Conservation (phyloP, 306 rosid species). For the Acacia crassicarpa region DNA sequence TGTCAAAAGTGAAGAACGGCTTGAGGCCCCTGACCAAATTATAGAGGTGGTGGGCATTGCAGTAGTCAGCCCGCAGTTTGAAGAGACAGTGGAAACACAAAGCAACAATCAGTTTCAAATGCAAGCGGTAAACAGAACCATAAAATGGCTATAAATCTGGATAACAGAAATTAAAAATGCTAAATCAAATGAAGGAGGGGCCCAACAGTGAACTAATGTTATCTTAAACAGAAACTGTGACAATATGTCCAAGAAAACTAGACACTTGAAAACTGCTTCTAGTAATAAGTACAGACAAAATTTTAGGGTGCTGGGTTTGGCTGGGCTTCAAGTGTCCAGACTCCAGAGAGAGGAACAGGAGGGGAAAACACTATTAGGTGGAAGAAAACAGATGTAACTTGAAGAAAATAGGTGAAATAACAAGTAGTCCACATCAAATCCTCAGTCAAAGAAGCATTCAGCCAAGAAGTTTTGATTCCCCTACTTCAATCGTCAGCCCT, state of each 20-base stretch:
- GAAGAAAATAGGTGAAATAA: slow-evolving; percentile 2
- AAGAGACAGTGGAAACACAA: neutral
- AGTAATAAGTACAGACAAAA: slow-evolving; percentile 7
- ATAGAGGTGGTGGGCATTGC: neutral
- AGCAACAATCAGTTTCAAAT: neutral
- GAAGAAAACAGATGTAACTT: neutral
- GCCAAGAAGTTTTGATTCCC: slow-evolving; percentile 11
- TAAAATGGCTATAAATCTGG: neutral
- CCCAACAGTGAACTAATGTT: slow-evolving; percentile 11
- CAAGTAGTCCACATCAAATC: slow-evolving; percentile 19
- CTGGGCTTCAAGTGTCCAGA: neutral
- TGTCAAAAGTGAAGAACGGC: neutral
- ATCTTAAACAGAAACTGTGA: slow-evolving; percentile 20
- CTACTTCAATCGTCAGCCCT: slow-evolving; percentile 8
- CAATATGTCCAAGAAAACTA: slow-evolving; percentile 6
- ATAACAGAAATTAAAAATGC: neutral
- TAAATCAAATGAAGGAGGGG: neutral
- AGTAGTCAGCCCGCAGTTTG: neutral
- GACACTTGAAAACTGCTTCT: slow-evolving; percentile 27
- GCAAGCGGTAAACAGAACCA: neutral
- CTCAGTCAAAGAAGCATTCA: neutral
- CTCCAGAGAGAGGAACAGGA: slow-evolving; percentile 6
- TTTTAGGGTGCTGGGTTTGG: neutral
- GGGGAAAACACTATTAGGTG: neutral
- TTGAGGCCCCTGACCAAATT: neutral